Conservation (phyloP, 108 stramenopile genomes). For the Pseudonitzschia delicatissima region DNA sequence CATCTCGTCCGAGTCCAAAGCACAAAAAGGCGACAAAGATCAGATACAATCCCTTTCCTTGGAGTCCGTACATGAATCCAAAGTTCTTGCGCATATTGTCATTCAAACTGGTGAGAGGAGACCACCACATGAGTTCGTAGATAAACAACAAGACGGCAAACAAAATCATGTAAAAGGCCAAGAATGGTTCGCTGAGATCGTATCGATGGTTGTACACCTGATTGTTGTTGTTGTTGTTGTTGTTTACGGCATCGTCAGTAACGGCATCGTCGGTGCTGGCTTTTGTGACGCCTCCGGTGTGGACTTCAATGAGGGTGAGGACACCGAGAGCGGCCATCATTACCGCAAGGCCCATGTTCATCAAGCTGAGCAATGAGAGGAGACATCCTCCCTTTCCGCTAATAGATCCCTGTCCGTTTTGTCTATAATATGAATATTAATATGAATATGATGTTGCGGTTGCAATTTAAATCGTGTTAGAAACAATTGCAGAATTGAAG, state of each 20-base stretch:
- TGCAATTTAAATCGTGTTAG: neutral
- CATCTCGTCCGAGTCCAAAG: constrained; percentile 62
- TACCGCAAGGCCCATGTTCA: constrained; percentile 66
- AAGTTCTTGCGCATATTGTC: constrained; percentile 78
- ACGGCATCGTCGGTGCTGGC: no score
- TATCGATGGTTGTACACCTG: no score
- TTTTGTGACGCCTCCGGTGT: constrained; percentile 9
- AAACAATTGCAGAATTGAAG: neutral
- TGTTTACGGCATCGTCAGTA: no score
- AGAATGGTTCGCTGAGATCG: constrained; percentile 64
- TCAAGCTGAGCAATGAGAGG: constrained; percentile 42
- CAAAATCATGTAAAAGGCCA: constrained; percentile 82
- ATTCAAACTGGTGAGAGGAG: constrained; percentile 51
- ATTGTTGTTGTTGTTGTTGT: no score
- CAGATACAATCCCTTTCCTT: constrained; percentile 75
- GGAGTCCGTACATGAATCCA: constrained; percentile 86
- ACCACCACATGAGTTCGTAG: constrained; percentile 90
- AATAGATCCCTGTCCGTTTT: neutral
- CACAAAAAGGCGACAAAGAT: constrained; percentile 88
- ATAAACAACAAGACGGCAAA: constrained; percentile 71
- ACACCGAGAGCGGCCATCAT: constrained; percentile 79
- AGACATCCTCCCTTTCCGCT: constrained; percentile 13
- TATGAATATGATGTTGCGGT: no score
- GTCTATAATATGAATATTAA: no score
- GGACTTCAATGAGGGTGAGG: constrained; percentile 58